phyloP scores from a whole-genome alignment of 225 moss, liverwort and hornwort genomes.

The Marchantia paleacea region DNA sequence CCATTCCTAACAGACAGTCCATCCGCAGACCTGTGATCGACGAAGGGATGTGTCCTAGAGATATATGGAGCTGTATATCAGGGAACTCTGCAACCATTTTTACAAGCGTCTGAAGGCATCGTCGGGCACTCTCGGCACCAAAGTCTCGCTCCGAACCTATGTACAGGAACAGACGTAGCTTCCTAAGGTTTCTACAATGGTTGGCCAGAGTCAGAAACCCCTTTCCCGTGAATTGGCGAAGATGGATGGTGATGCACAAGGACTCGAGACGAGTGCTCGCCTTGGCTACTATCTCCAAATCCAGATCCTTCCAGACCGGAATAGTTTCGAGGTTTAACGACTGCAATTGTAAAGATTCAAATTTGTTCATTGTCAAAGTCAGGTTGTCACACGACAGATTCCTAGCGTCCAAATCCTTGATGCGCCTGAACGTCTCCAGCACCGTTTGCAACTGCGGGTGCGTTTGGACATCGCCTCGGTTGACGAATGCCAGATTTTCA shows the following conservation, averaged over 20 bases:
- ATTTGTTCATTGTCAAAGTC: conserved; percentile 6
- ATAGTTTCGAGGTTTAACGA: conserved; percentile 25
- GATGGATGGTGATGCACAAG: conserved; percentile 32
- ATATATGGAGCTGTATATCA: conserved; percentile 23
- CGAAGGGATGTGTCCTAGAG: conserved; percentile 27
- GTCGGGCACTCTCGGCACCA: conserved; percentile 25
- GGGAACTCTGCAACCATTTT: conserved; percentile 31
- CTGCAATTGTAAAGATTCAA: conserved; percentile 17
- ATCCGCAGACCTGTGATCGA: conserved; percentile 24
- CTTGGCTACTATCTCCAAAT: conserved; percentile 31
- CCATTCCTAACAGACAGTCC: conserved; percentile 27
- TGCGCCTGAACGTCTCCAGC: conserved; percentile 26
- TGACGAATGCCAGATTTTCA: conserved; percentile 18
- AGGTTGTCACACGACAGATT: conserved; percentile 27
- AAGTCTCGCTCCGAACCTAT: conserved; percentile 15
- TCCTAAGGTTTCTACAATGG: conserved; percentile 29
- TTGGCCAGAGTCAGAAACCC: conserved; percentile 28
- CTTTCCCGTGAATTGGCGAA: conserved; percentile 23
- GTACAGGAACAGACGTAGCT: conserved; percentile 28
- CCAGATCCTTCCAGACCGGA: conserved; percentile 28
- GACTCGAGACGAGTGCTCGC: conserved; percentile 27
- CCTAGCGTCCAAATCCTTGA: conserved; percentile 30
- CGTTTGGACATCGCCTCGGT: not conserved
- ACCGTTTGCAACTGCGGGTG: conserved; percentile 27
- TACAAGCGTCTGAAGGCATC: conserved; percentile 17